Evolutionary conservation across 169 alveolate genomes (phyloP).

Genomic region (Besnoitia besnoiti): DNA sequence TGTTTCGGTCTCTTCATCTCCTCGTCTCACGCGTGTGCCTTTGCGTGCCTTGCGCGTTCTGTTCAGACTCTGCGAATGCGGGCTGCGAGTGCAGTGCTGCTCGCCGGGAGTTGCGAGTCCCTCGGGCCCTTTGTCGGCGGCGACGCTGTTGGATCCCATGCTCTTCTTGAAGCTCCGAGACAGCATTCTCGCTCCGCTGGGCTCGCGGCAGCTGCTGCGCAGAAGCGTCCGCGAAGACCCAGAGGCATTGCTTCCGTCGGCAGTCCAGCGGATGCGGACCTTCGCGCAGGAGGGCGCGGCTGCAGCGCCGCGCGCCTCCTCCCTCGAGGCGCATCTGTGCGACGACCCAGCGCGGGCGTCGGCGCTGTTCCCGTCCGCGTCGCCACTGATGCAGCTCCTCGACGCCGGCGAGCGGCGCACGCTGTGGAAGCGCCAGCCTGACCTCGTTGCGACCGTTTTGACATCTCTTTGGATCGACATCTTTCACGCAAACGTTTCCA

Average conservation of each 20-base stretch:
- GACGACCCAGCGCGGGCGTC: background rate
- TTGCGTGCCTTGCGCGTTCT: background rate
- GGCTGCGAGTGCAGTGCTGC: background rate
- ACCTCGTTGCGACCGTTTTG: background rate
- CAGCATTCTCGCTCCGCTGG: background rate
- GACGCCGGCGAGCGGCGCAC: background rate
- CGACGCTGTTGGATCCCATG: background rate
- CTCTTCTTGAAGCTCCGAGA: constrained; percentile 17
- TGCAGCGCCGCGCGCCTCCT: background rate
- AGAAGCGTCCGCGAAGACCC: background rate
- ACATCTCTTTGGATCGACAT: background rate
- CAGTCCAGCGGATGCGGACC: background rate
- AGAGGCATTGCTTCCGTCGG: background rate
- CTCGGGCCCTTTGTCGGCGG: background rate
- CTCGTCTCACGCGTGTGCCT: background rate
- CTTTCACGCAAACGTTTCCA: background rate
- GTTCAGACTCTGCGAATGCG: constrained; percentile 10
- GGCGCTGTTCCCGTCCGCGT: background rate
- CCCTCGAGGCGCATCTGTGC: background rate
- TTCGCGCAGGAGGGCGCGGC: background rate
- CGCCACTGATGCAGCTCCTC: background rate
- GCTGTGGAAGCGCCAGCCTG: background rate
- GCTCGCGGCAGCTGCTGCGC: background rate
- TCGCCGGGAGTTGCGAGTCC: background rate
- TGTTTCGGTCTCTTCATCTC: background rate